Evolutionary conservation across 306 rosid species (phyloP).

Genomic region (Clitoria ternatea): DNA sequence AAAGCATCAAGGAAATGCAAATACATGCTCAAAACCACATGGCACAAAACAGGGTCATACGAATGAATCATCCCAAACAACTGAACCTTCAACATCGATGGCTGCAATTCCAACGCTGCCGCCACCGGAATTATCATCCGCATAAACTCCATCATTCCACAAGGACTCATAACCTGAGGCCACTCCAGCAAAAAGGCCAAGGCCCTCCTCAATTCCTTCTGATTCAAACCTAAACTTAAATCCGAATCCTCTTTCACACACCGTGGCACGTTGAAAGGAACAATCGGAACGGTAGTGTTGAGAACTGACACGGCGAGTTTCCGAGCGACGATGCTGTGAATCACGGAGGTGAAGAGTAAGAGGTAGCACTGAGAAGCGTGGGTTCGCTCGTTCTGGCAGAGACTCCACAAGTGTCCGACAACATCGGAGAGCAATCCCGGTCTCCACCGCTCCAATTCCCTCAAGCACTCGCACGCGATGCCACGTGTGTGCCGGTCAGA

Average conservation of each 20-base stretch:
- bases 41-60: conserved; percentile 73
- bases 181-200: conserved; percentile 80
- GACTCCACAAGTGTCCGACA: conserved; percentile 78
- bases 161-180: conserved; percentile 82
- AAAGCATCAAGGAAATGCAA: conserved; percentile 65
- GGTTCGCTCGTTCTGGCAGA: conserved; percentile 90
- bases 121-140: conserved; percentile 65
- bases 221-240: conserved; percentile 39
- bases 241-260: conserved; percentile 26
- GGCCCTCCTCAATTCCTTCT: conserved; percentile 82
- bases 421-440: conserved; percentile 78
- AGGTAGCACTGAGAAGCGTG: conserved; percentile 81
- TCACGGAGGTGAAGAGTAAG: conserved; percentile 60
- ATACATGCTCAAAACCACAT: conserved; percentile 77
- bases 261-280: conserved; percentile 66
- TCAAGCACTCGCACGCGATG: conserved; percentile 78
- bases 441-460: conserved; percentile 69
- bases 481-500: conserved; percentile 69
- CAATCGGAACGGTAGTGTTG: conserved; percentile 57
- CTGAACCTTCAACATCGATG: conserved; percentile 92
- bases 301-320: conserved; percentile 54
- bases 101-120: conserved; percentile 73
- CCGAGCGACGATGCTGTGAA: conserved; percentile 51
- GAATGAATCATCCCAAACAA: conserved; percentile 84
- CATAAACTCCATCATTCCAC: conserved; percentile 85